Evolutionary conservation across 2,329 filamentous ascomycete species (phyloP).

Genomic region (Parastagonospora nodorum): DNA sequence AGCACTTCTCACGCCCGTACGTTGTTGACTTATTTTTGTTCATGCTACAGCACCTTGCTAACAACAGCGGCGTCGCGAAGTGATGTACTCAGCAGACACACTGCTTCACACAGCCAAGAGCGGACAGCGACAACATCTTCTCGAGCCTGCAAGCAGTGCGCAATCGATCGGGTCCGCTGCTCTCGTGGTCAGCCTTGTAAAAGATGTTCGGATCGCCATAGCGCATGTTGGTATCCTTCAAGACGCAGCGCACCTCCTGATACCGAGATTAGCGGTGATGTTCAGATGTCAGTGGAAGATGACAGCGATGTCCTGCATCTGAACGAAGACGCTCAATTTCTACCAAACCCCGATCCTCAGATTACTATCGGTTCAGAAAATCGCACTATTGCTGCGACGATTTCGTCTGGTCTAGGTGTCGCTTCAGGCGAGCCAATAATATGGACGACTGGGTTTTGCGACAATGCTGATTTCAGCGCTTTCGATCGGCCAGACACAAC

Average conservation of each 20-base stretch:
- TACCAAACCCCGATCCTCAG: no score
- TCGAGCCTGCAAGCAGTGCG: constrained; percentile 34
- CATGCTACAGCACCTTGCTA: background rate
- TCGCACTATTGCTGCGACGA: background rate
- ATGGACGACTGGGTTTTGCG: background rate
- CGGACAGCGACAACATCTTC: background rate
- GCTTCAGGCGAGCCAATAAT: background rate
- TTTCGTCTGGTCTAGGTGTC: background rate
- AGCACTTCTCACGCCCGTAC: constrained; percentile 11
- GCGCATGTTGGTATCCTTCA: constrained; percentile 29
- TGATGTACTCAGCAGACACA: constrained; percentile 9
- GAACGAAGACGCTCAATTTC: no score
- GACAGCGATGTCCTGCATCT: no score
- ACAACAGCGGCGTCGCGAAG: background rate
- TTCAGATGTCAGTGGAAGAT: background rate
- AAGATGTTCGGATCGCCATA: constrained; percentile 24
- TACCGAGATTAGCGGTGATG: background rate
- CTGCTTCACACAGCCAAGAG: constrained; percentile 6
- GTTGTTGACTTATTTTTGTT: background rate
- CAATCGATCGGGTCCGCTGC: constrained; percentile 33
- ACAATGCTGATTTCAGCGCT: background rate
- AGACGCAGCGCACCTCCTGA: background rate
- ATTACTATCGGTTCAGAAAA: background rate
- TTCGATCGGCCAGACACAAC: constrained; percentile 7
- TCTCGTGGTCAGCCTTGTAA: constrained; percentile 31